Percentiles rank a stretch among this genome's conserved stretches.
These are phyloP conservation scores for Limnomonas spitsbergensis DNA, from an alignment of 139 green algal genomes.

Conservation along the genomic window DNA sequence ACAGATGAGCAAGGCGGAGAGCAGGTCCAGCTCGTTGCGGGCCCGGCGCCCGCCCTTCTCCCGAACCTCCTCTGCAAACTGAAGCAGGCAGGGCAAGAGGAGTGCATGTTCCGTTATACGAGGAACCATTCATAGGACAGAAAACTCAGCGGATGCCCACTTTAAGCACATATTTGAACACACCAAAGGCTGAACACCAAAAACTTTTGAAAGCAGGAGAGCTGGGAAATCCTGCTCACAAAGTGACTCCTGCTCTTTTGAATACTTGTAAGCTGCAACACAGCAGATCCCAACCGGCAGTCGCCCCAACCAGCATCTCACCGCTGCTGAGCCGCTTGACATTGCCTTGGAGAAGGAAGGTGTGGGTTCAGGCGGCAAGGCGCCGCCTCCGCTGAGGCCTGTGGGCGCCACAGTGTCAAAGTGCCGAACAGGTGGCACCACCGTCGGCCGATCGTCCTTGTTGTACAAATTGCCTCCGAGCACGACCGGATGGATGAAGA, in stretches of 20 bases:
- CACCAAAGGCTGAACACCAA: too few relatives aligned
- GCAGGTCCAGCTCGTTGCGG: constrained; percentile 21
- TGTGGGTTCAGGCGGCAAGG: too few relatives aligned
- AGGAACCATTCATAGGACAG: too few relatives aligned
- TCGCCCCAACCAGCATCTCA: not conserved
- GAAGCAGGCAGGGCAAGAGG: not conserved
- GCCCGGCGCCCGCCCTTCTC: constrained; percentile 5
- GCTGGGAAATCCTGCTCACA: not conserved
- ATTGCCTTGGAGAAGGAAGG: too few relatives aligned
- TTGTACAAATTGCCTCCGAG: constrained; percentile 66
- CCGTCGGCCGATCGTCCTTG: constrained; percentile 42
- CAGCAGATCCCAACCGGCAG: not conserved
- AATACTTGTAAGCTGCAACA: not conserved
- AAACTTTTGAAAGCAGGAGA: too few relatives aligned
- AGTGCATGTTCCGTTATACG: not conserved
- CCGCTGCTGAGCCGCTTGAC: not conserved
- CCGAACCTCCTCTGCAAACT: constrained; percentile 17
- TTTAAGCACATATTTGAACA: too few relatives aligned
- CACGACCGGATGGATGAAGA: constrained; percentile 57
- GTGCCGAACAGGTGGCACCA: not conserved
- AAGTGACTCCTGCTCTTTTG: too few relatives aligned
- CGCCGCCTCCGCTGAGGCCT: not conserved
- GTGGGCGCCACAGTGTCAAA: not conserved
- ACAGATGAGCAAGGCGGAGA: constrained; percentile 21
- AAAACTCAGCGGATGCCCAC: too few relatives aligned